Conservation (phyloP, 2,329 filamentous ascomycete genomes). For the Coleophoma crateriformis region DNA sequence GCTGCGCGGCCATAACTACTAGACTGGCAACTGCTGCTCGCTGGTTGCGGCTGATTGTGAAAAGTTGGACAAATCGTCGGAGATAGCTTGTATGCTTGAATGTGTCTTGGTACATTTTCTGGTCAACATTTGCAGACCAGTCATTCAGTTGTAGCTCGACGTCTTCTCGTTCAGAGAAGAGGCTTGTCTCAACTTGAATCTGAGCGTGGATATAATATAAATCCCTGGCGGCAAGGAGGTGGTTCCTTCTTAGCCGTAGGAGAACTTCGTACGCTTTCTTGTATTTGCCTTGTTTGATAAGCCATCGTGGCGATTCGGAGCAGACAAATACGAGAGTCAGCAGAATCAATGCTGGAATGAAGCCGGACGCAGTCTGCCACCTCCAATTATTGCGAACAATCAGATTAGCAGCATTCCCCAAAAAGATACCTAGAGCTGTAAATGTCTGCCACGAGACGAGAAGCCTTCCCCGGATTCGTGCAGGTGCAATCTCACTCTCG, state of each 20-base stretch:
- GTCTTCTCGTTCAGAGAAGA: background rate
- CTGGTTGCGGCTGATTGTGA: conserved; percentile 61
- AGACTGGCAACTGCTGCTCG: conserved; percentile 70
- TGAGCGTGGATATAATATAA: conserved; percentile 61
- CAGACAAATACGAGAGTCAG: conserved; percentile 57
- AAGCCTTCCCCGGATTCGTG: conserved; percentile 41
- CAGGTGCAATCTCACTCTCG: conserved; percentile 47
- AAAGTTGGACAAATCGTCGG: conserved; percentile 53
- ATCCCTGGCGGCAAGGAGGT: conserved; percentile 54
- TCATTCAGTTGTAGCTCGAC: background rate
- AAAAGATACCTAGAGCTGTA: conserved; percentile 56
- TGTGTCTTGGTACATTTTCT: background rate
- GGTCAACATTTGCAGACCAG: background rate
- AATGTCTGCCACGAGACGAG: conserved; percentile 82
- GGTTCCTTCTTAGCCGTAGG: conserved; percentile 43
- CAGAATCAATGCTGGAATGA: conserved; percentile 55
- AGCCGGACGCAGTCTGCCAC: conserved; percentile 54
- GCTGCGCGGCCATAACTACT: conserved; percentile 62
- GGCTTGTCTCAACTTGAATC: conserved; percentile 46
- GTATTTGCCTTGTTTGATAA: conserved; percentile 61
- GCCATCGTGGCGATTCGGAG: conserved; percentile 59
- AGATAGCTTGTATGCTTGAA: background rate
- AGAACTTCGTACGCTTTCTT: conserved; percentile 53
- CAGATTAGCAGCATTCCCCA: conserved; percentile 57
- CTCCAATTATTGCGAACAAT: conserved; percentile 43